These are phyloP conservation scores for Psilocybe cyanescens DNA, from an alignment of 768 basidiomycete genomes.

Conservation along the genomic window DNA sequence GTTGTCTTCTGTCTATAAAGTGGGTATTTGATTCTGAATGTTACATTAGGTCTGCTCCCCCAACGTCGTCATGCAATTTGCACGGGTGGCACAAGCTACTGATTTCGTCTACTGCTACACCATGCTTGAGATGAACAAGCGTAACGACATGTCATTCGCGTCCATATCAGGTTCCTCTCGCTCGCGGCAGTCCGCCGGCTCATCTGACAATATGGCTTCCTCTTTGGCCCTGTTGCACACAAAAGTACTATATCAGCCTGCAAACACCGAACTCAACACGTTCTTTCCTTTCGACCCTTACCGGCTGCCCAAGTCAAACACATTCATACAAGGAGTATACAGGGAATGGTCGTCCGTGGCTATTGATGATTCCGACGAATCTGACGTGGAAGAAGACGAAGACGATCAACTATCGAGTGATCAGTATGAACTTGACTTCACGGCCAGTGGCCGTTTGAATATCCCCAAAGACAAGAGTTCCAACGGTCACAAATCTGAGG, in stretches of 20 bases:
- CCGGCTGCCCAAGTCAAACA: conserved; percentile 77
- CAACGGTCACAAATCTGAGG: conserved; percentile 23
- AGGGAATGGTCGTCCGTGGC: conserved; percentile 90
- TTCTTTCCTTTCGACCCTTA: conserved; percentile 99
- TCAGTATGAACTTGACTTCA: conserved; percentile 16
- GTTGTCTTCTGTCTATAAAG: conserved; percentile 2
- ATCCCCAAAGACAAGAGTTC: conserved; percentile 10
- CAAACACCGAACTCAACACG: conserved; percentile 77
- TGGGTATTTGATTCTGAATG: conserved; percentile 1
- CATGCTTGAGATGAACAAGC: conserved; percentile 87
- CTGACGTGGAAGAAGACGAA: conserved; percentile 47
- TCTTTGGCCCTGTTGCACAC: conserved; percentile 15
- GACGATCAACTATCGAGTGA: conserved; percentile 7
- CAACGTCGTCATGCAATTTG: conserved; percentile 92
- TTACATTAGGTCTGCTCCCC: conserved; percentile 76
- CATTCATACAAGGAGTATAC: conserved; percentile 83
- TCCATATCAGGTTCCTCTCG: conserved; percentile 23
- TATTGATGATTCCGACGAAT: conserved; percentile 65
- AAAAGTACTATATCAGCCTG: conserved; percentile 22
- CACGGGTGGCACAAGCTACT: conserved; percentile 88
- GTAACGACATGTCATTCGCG: conserved; percentile 51
- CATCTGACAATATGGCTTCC: conserved; percentile 4
- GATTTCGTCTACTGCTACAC: conserved; percentile 95
- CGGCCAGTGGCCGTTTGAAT: conserved; percentile 7
- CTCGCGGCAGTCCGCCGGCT: conserved; percentile 14